A percentile compares a stretch with the other conserved stretches of the same genome.
Conservation (phyloP, 805 yeast genomes). For the Metschnikowia lunata region DNA sequence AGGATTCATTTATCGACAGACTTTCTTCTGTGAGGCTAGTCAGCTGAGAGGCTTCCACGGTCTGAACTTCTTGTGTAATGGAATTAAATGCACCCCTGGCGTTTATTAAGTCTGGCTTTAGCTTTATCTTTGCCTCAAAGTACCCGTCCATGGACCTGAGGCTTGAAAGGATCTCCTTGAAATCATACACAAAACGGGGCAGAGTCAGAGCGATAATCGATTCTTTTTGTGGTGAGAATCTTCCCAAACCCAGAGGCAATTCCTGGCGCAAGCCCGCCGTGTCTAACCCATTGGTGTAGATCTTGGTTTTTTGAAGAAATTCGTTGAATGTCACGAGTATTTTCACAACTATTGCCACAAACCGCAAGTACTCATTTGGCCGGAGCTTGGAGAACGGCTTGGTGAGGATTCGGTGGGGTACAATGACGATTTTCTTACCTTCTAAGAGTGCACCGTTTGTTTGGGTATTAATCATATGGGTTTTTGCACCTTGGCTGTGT, state of each 20-base stretch:
- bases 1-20: background rate
- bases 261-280: too few species aligned
- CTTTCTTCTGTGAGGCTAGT: background rate
- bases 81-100: too few species aligned
- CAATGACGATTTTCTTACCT: constrained; percentile 27
- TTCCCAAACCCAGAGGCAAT: too few species aligned
- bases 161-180: constrained; percentile 19
- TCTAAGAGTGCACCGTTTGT: too few species aligned
- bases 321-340: constrained; percentile 33
- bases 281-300: too few species aligned
- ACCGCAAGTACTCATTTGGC: constrained; percentile 34
- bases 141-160: constrained; percentile 15
- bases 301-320: constrained; percentile 8
- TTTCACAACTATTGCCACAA: constrained; percentile 35
- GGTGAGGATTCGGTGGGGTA: constrained; percentile 40
- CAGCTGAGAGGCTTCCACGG: constrained; percentile 1
- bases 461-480: too few species aligned
- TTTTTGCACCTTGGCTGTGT: too few species aligned
- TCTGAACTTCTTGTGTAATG: background rate
- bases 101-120: too few species aligned
- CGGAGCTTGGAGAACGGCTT: constrained; percentile 37
- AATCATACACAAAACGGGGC: constrained; percentile 11
- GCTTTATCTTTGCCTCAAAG: constrained; percentile 5
- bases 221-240: too few species aligned
- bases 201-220: background rate